Base-by-base conservation (phyloP, 257 asterid species). In the Coffea eugenioides region DNA sequence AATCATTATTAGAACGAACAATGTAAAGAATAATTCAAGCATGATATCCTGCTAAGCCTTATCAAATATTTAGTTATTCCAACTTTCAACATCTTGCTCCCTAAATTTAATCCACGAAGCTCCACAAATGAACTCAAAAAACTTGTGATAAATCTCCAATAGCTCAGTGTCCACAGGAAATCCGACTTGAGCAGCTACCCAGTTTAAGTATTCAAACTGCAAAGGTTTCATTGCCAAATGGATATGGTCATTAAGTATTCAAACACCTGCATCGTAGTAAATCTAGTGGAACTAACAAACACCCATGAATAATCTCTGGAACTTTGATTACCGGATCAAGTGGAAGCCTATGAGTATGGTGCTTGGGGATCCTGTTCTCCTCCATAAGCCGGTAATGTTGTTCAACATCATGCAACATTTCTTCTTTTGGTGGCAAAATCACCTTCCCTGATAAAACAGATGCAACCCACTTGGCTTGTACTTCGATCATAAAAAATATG, bases 381-480 rank as follows among this genome's bases (percentile, higher is more conserved):
- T 86, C 90, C 90, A 90, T 71, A 23, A 13, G 1, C 80, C 23
- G 80, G 80, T 92, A 91, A 80, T 85, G 49, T 34, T 81, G 77
- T 74, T 87, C 67, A n/a, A 88, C 86, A 41, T 88, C 89, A 0
- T 86, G 80, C 77, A 83, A 25, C 97, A 91, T 92, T 45, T 86
- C 85, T 77, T 83, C 90, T 71, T 62, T 74, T 0, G 90, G 84
- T 0, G 94, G 96, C 56, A 92, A 84, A 43, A 27, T 12, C 0
- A 43, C 87, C 76, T 81, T 87, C 14, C 93, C 92, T 0, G 92
- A 88, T 66, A 91, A 75, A 65, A 85, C 86, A 5, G 43, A 79
- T 0, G 96, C 93, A 18, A 90, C 82, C 97, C 97, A 92, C 87
- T 83, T 89, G 10, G 91, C 88, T 87, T 92, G 97, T 43, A 89